Percentiles rank a stretch among this genome's conserved stretches.
Evolutionary conservation across 768 basidiomycete genomes (phyloP).

Genomic region (Phaeolepiota aurea): DNA sequence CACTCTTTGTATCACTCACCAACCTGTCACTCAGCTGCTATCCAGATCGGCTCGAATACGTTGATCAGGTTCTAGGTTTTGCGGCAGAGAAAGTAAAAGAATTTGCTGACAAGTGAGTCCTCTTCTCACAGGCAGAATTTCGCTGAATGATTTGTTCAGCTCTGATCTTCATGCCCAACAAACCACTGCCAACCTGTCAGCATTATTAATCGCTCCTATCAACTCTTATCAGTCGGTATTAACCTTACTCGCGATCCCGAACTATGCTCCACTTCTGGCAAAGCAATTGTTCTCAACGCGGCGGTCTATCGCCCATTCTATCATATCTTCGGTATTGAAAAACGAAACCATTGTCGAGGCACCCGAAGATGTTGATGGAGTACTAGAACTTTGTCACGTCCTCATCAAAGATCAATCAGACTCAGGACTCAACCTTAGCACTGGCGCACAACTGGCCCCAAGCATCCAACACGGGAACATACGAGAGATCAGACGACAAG

Average conservation of each 20-base stretch:
- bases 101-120: constrained; percentile 62
- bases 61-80: constrained; percentile 91
- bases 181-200: constrained; percentile 85
- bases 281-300: constrained; percentile 88
- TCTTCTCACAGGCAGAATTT: no score
- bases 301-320: constrained; percentile 87
- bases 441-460: constrained; percentile 13
- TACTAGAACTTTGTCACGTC: constrained; percentile 88
- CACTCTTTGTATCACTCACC: constrained; percentile 88
- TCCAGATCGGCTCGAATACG: constrained; percentile 93
- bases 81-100: constrained; percentile 82
- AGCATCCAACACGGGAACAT: constrained; percentile 24
- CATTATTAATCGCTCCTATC: constrained; percentile 88
- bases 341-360: constrained; percentile 94
- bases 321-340: constrained; percentile 91
- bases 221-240: constrained; percentile 95
- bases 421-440: constrained; percentile 17
- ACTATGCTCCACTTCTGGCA: constrained; percentile 75
- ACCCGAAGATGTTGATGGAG: constrained; percentile 90
- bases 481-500: constrained; percentile 46
- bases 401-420: constrained; percentile 82
- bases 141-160: constrained; percentile 38
- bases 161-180: constrained; percentile 83
- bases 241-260: constrained; percentile 92
- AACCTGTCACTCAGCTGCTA: constrained; percentile 96